Conservation (phyloP, 2,329 filamentous ascomycete species). For the Orbilia brochopaga region DNA sequence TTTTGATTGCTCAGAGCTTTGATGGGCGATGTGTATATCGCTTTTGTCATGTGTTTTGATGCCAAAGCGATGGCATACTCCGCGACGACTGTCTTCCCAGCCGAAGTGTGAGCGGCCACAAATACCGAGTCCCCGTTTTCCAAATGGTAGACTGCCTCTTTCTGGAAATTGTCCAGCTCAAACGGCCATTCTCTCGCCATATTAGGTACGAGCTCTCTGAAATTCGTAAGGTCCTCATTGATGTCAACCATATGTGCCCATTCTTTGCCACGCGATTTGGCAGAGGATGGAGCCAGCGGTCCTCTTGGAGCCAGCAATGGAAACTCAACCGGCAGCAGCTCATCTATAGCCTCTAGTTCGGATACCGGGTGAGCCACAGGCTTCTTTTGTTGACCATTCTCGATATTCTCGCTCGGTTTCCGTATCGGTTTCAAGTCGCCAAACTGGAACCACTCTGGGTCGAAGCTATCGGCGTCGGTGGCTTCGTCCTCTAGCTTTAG, state of each 20-base stretch:
- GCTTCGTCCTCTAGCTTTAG: slow-evolving; percentile 72
- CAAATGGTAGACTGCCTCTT: slow-evolving; percentile 96
- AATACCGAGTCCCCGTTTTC: slow-evolving; percentile 97
- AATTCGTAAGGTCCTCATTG: slow-evolving; percentile 90
- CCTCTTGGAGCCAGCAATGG: slow-evolving; percentile 85
- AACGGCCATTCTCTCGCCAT: slow-evolving; percentile 98
- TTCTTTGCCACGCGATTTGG: slow-evolving; percentile 68
- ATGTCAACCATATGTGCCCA: slow-evolving; percentile 99
- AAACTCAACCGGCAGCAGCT: slow-evolving; percentile 87
- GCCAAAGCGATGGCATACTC: slow-evolving; percentile 97
- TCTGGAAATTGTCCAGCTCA: slow-evolving; percentile 96
- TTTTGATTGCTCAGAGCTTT: slow-evolving; percentile 99
- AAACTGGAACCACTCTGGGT: slow-evolving; percentile 47
- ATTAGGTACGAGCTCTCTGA: slow-evolving; percentile 87
- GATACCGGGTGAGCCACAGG: slow-evolving; percentile 58
- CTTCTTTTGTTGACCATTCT: slow-evolving; percentile 61
- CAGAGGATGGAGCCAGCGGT: slow-evolving; percentile 72
- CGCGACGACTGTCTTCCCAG: slow-evolving; percentile 96
- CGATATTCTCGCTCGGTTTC: slow-evolving; percentile 60
- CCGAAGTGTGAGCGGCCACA: slow-evolving; percentile 95
- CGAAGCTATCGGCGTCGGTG: slow-evolving; percentile 59
- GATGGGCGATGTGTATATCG: slow-evolving; percentile 98
- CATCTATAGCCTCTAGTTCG: slow-evolving; percentile 73
- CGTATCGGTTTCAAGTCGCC: slow-evolving; percentile 55
- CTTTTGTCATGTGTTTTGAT: slow-evolving; percentile 98